Base-by-base conservation (phyloP, 2,329 filamentous ascomycete species). In the Arthroderma uncinatum region DNA sequence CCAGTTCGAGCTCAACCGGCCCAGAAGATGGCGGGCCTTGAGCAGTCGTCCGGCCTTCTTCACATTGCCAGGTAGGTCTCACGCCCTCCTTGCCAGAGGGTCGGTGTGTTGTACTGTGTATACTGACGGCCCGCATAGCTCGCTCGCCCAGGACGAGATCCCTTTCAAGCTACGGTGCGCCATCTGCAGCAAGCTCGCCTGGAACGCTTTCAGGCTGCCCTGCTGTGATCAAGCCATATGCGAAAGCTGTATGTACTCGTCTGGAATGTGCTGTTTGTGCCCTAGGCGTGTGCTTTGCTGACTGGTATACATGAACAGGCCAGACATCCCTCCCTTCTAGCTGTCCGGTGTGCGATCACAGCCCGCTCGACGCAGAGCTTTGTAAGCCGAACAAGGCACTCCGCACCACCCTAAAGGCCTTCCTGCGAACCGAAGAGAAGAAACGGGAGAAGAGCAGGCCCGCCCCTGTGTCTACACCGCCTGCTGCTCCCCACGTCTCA, bases 141-240 rank as follows among this genome's bases (percentile, higher is more conserved):
- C 87, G 53, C 79, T 95, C 59, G 77, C 82, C 19, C 82, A 86
- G 62, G 88, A 92, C 65, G 89, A 93, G 61, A 90, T 96, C 58
- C 93, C 93, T n/a, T 89, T 91, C 67, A 96, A 95, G 78, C 81
- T 98, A 62, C 87, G 91, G 73, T 98, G 93, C 77, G 89, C 89
- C 55, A 88, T 89, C 64, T 98, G 93, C 74, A 93, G 87, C 75
- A 90, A 88, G 71, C 79, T 97, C 58, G 91, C 90, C 30, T 78
- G 95, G 62, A 94, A 96, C 70, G 89, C 92, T 7, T 95, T 89
- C 70, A 87, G 91, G 62, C 78, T 96, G 28, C 89, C 91, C 1
- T 98, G 93, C 74, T 98, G 93, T 72, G 93, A 96, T 68, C 92
- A 95, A 69, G 85, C 87, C 40, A 95, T 97, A 58, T 97, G 93